Evolutionary conservation across 2,329 filamentous ascomycete genomes (phyloP), one percentile per base, ranked within the genome.

Genomic region (Botrytis tulipae): DNA sequence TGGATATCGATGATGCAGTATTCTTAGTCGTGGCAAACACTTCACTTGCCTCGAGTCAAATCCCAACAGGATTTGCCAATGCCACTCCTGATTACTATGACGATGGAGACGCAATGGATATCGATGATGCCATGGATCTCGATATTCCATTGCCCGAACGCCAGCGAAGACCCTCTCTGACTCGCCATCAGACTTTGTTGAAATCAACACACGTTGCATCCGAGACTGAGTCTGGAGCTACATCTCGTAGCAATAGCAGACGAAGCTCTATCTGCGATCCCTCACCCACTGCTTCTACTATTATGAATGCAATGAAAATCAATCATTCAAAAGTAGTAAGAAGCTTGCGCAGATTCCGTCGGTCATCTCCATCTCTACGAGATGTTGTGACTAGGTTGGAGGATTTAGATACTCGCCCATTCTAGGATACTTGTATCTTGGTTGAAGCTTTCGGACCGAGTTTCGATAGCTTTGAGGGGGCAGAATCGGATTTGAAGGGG

Each of bases 21-120:
- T 57, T 29, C 8, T 0, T 29, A 44, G 1, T 6, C 37, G 1
- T 1, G 9, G 4, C 2, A n/a, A 63, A 57, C 7, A 44, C 3
- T 8, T 20, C 25, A n/a, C 0, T n/a, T 10, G 16, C 18, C 1
- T 9, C 57, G 0, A 60, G 6, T 57, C 51, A 57, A 18, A 1
- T 2, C 3, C 14, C 51, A 7, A 18, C 25, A 54, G 51, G 5
- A 54, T 54, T 8, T 0, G n/a, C 5, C n/a, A n/a, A 54, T 29
- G 1, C 12, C 7, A 57, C n/a, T 57, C 22, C 2, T 29, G n/a
- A 25, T 22, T 42, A 9, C 22, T 65, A 2, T 35, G 18, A 20
- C 18, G 16, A n/a, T 8, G 42, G 42, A 25, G 63, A 40, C 8
- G 22, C 44, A 37, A 51, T 67, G 63, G 32, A 67, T 29, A 1